These are phyloP conservation scores for Trametes hirsuta DNA, from an alignment of 1,284 basidiomycete species.

Conservation along the genomic window DNA sequence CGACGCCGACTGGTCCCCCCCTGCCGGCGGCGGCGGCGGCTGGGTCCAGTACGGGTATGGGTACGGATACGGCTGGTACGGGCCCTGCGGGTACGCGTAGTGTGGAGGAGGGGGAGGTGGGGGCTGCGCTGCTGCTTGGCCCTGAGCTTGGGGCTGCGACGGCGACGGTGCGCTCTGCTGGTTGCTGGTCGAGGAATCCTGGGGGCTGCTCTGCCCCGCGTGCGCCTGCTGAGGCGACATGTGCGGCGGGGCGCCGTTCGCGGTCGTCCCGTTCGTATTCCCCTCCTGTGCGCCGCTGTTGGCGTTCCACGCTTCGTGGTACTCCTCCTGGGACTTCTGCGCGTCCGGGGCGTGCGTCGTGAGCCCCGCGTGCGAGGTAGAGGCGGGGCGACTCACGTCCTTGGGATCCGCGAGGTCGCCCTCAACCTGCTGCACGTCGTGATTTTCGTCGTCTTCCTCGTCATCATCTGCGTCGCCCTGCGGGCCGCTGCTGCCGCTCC, in stretches of 20 bases:
- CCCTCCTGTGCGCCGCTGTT: constrained; percentile 44
- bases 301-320: constrained; percentile 59
- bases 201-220: constrained; percentile 28
- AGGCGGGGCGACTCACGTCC: constrained; percentile 27
- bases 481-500: neutral
- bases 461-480: constrained; percentile 40
- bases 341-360: constrained; percentile 3
- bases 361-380: constrained; percentile 1
- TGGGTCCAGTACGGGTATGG: constrained; percentile 32
- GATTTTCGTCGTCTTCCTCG: constrained; percentile 31
- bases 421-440: constrained; percentile 33
- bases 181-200: constrained; percentile 18
- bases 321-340: constrained; percentile 50
- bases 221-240: constrained; percentile 15
- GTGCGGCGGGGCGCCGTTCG: constrained; percentile 21
- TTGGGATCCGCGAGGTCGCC: constrained; percentile 29
- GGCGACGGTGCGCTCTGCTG: constrained; percentile 14
- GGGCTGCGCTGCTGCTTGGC: no score
- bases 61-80: constrained; percentile 36
- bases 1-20: constrained; percentile 14
- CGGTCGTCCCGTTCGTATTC: no score
- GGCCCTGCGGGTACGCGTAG: constrained; percentile 30
- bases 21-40: constrained; percentile 23
- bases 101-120: constrained; percentile 24
- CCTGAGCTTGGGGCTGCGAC: constrained; percentile 9